A percentile compares a stretch with the other conserved stretches of the same genome.
phyloP scores from a whole-genome alignment of 805 yeast species.

The Pichia insulana region DNA sequence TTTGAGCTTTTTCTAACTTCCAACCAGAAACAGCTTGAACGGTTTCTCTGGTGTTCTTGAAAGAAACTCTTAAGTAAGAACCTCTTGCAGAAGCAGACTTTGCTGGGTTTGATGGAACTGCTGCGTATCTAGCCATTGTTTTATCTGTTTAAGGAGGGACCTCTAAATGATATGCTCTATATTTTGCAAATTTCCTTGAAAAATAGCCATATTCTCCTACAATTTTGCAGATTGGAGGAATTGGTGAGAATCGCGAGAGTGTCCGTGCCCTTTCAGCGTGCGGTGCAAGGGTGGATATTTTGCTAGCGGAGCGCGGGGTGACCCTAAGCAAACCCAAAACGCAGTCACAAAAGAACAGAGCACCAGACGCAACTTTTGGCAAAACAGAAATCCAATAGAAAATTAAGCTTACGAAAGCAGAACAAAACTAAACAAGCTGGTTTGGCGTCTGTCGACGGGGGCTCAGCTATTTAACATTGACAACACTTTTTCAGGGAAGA shows the following conservation, averaged over 20 bases:
- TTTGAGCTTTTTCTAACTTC: conserved; percentile 93
- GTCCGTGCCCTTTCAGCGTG: neutral
- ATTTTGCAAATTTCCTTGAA: conserved; percentile 3
- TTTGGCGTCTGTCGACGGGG: no score
- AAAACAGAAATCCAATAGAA: no score
- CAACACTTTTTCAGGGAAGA: no score
- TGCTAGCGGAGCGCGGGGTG: neutral
- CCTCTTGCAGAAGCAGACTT: conserved; percentile 99
- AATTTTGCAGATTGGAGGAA: no score
- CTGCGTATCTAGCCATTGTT: conserved; percentile 98
- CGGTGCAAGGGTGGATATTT: neutral
- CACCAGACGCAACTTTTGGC: neutral
- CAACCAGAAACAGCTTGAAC: conserved; percentile 98
- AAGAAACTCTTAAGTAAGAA: conserved; percentile 97
- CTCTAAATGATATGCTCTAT: no score
- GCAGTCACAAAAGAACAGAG: conserved; percentile 1
- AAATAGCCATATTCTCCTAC: neutral
- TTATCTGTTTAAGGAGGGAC: conserved; percentile 6
- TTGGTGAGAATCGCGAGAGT: no score
- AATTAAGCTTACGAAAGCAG: no score
- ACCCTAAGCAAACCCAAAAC: no score
- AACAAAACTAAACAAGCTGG: no score
- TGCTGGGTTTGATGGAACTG: conserved; percentile 98
- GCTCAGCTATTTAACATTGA: no score
- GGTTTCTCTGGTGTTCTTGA: conserved; percentile 99